Evolutionary conservation across 2,329 filamentous ascomycete genomes (phyloP), one percentile per base, ranked within the genome.

Genomic region (Phyllosticta ampelicida): DNA sequence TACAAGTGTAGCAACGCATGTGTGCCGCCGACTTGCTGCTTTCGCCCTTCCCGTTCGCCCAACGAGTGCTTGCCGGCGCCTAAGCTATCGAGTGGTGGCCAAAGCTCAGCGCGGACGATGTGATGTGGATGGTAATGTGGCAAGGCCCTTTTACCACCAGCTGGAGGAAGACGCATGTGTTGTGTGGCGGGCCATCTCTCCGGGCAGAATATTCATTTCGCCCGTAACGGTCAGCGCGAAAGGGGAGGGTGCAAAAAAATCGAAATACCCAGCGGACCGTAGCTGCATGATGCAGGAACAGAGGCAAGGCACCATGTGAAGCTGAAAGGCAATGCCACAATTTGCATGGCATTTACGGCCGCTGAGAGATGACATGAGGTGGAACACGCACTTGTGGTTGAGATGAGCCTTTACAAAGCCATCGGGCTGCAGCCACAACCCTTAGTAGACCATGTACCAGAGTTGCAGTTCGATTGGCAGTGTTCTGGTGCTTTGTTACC

Each of bases 391-490:
- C 55, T 56, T 48, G 55, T 30, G 20, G 49, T 56, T 44, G 55
- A 53, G 49, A 44, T 58, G 50, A 49, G 55, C 55, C 49, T 53
- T 50, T 51, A 18, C 36, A 53, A 51, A 51, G 55, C 55, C 55
- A 58, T 51, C 50, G 50, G n/a, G 49, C 55, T 48, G 55, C 55
- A 50, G 55, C 55, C 55, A 58, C 55, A 16, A 48, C 55, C 55
- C 30, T 48, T 53, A 51, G 51, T 29, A 58, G 55, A 30, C 48
- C 52, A 58, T 49, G 55, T 9, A 36, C 52, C 55, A 20, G 55
- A 58, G 10, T 29, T 51, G 51, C 28, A 16, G 55, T 44, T 26
- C 23, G 36, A 48, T 58, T 58, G 36, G 36, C n/a, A 13, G n/a
- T 44, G 36, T 44, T 13, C n/a, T 44, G 16, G 36, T 26, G 36